Percentiles rank a stretch among this genome's conserved stretches.
phyloP scores from a whole-genome alignment of 1,284 basidiomycete species.

The Chalciporus sp. region DNA sequence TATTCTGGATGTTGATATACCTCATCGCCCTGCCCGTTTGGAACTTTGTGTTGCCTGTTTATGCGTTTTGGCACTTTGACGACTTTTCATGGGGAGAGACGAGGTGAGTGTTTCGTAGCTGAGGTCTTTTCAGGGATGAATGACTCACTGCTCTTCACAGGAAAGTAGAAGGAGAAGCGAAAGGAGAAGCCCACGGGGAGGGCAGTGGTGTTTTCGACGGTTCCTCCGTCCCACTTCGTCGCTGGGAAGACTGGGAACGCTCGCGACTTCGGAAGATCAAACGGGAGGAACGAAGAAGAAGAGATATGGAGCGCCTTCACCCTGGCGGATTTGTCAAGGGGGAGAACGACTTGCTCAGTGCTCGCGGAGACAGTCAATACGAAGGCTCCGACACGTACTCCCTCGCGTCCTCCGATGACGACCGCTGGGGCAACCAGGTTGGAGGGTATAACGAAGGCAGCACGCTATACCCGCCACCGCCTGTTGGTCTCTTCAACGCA shows the following conservation, averaged over 20 bases:
- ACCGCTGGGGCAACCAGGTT: slow-evolving; percentile 88
- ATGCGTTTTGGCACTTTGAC: slow-evolving; percentile 99
- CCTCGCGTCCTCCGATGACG: slow-evolving; percentile 86
- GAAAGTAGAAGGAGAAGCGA: slow-evolving; percentile 90
- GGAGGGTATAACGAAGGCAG: slow-evolving; percentile 89
- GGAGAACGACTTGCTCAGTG: slow-evolving; percentile 60
- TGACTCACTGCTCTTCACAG: slow-evolving; percentile 45
- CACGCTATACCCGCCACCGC: slow-evolving; percentile 78
- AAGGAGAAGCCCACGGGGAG: slow-evolving; percentile 75
- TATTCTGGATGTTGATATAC: slow-evolving; percentile 98
- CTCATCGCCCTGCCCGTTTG: slow-evolving; percentile 90
- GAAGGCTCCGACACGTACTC: slow-evolving; percentile 79
- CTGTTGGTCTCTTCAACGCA: slow-evolving; percentile 63
- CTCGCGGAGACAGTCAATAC: slow-evolving; percentile 63
- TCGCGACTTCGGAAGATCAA: slow-evolving; percentile 91
- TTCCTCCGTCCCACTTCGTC: slow-evolving; percentile 79
- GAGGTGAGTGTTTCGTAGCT: slow-evolving; percentile 54
- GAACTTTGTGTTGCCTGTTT: slow-evolving; percentile 93
- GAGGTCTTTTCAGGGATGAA: neutral
- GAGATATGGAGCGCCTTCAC: slow-evolving; percentile 77
- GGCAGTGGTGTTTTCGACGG: slow-evolving; percentile 61
- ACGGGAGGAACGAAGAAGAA: slow-evolving; percentile 84
- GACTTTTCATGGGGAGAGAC: slow-evolving; percentile 99
- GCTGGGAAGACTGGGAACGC: slow-evolving; percentile 99
- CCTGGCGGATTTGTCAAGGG: slow-evolving; percentile 66